These are phyloP conservation scores for Chrysoporthe puriensis DNA, from an alignment of 2,329 filamentous ascomycete species.

Conservation along the genomic window DNA sequence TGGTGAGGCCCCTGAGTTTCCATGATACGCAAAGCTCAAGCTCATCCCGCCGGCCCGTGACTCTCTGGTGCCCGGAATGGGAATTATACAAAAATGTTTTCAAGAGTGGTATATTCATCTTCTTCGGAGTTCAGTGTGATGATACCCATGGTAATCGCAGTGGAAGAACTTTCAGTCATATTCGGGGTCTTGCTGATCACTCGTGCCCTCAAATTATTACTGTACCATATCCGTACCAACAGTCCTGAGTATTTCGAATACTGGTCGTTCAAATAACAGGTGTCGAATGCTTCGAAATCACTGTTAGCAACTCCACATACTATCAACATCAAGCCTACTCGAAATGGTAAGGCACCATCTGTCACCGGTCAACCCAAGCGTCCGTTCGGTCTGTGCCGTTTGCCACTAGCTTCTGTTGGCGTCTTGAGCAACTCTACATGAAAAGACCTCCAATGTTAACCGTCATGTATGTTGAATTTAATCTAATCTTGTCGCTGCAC, in stretches of 20 bases:
- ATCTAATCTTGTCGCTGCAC: neutral
- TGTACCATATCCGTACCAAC: neutral
- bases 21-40: neutral
- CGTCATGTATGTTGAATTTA: neutral
- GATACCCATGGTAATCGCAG: neutral
- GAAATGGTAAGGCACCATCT: neutral
- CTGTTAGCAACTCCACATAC: neutral
- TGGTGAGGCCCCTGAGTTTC: neutral
- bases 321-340: neutral
- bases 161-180: neutral
- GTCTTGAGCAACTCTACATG: neutral
- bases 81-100: neutral
- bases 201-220: neutral
- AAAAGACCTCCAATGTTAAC: neutral
- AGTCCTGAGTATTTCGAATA: neutral
- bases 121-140: conserved; percentile 1
- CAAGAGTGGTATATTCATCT: neutral
- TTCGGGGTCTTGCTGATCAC: neutral
- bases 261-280: neutral
- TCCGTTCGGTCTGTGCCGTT: neutral
- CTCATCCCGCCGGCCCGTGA: neutral
- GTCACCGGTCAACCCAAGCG: neutral
- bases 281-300: neutral
- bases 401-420: neutral
- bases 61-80: neutral